Conservation (phyloP, 495 filamentous ascomycete genomes). For the Neurospora sp. region DNA sequence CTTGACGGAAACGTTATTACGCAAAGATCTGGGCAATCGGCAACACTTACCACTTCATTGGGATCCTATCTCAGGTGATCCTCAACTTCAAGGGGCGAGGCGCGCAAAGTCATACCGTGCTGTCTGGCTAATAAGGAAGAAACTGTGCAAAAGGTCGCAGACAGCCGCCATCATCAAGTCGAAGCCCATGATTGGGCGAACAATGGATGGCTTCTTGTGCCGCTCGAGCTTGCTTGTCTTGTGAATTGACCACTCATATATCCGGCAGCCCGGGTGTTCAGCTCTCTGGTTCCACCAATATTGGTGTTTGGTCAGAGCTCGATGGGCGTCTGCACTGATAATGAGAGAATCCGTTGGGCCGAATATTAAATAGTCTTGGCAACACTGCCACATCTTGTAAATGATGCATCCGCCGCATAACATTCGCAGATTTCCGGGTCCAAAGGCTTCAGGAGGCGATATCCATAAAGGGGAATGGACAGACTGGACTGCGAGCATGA, state of each 20-base stretch:
- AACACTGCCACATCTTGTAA: not conserved
- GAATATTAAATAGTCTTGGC: not conserved
- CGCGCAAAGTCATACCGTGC: not conserved
- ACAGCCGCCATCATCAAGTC: not conserved
- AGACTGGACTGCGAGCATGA: not conserved
- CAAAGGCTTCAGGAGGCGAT: not conserved
- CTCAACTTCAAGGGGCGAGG: not conserved
- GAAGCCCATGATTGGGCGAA: not conserved
- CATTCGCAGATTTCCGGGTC: not conserved
- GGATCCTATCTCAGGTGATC: not conserved
- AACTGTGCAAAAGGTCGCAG: not conserved
- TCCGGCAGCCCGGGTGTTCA: not conserved
- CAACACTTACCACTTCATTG: not conserved
- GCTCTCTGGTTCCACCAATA: not conserved
- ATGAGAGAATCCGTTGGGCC: not conserved
- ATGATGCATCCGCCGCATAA: not conserved
- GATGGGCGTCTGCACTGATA: not conserved
- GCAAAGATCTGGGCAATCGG: not conserved
- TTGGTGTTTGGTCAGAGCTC: not conserved
- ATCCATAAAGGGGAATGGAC: not conserved
- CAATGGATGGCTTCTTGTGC: not conserved
- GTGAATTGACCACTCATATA: not conserved
- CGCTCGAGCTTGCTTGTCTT: not conserved
- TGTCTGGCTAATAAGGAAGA: not conserved
- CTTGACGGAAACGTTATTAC: not conserved